Base-by-base conservation (phyloP, 495 filamentous ascomycete species). In the Penicillium paradoxum region DNA sequence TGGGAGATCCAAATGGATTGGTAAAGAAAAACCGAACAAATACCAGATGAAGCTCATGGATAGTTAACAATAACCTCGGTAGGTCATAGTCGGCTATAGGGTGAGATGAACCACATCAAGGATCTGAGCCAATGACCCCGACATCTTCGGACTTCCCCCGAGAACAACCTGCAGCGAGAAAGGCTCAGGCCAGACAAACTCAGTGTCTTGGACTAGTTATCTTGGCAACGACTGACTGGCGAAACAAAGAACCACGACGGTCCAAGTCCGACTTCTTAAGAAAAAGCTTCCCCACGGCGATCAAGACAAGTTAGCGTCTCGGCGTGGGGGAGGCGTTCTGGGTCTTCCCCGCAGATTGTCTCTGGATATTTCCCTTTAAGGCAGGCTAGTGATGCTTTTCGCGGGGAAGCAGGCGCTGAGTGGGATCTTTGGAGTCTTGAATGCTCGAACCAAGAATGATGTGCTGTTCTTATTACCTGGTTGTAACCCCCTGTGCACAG, bases 121-220 rank as follows among this genome's bases (percentile, higher is more conserved):
- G n/a, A n/a, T n/a, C n/a, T n/a, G n/a, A n/a, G n/a, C n/a, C 24
- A 27, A 27, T 27, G 24, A 27, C 24, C 24, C 24, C 24, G 24
- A 27, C 24, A n/a, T 27, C 24, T 7, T 63, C 62, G 62, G 62
- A 55, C 39, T 43, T 60, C 19, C 14, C 36, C 62, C 62, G 62
- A 27, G 24, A 27, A 55, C 25, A 39, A 11, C n/a, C 11, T 30
- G 37, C 32, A 14, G 13, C 32, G 2, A 37, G 34, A 10, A 37
- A 11, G 25, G 11, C 2, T 9, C 24, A n/a, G 22, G 22, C 10
- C 17, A 14, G n/a, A 49, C 38, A 14, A 34, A 14, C 10, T 34
- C 14, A 13, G 9, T 10, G 14, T 14, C 10, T 34, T 34, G 4
- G 24, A 27, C 24, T 7, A 27, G 3, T 27, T 34, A n/a, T n/a